These are phyloP conservation scores for Endoconidiophora polonica DNA, from an alignment of 2,329 filamentous ascomycete species.

Conservation along the genomic window DNA sequence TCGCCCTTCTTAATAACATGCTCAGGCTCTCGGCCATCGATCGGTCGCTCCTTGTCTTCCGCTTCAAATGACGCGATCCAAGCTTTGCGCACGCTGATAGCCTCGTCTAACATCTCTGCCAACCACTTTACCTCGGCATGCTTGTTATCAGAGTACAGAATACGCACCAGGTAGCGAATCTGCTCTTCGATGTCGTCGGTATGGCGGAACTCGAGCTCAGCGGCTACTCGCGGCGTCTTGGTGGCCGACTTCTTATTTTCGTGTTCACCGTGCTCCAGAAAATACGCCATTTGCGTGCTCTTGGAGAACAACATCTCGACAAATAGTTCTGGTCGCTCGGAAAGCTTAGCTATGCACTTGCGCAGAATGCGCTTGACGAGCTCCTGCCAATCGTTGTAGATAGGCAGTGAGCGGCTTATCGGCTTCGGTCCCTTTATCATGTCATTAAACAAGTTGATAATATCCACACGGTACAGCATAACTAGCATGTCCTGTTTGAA, in stretches of 20 bases:
- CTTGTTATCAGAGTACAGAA: slow-evolving; percentile 65
- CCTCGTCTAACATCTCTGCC: slow-evolving; percentile 50
- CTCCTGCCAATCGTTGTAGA: slow-evolving; percentile 82
- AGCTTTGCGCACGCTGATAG: slow-evolving; percentile 53
- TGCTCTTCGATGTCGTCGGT: slow-evolving; percentile 52
- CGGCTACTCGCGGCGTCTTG: slow-evolving; percentile 49
- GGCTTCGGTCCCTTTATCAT: slow-evolving; percentile 82
- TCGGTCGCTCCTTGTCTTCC: slow-evolving; percentile 20
- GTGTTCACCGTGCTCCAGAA: slow-evolving; percentile 79
- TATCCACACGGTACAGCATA: slow-evolving; percentile 79
- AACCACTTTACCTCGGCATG: slow-evolving; percentile 66
- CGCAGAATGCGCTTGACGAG: slow-evolving; percentile 70
- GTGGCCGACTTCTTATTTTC: slow-evolving; percentile 55
- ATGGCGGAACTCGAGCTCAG: slow-evolving; percentile 68
- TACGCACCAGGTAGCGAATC: slow-evolving; percentile 63
- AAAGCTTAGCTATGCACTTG: slow-evolving; percentile 66
- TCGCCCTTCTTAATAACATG: slow-evolving; percentile 43
- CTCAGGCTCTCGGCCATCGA: slow-evolving; percentile 2
- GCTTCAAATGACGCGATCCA: slow-evolving; percentile 62
- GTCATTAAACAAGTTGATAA: slow-evolving; percentile 70
- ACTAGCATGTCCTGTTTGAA: slow-evolving; percentile 91
- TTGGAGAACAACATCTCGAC: slow-evolving; percentile 95
- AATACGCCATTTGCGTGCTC: slow-evolving; percentile 64
- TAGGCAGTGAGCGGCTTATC: slow-evolving; percentile 46
- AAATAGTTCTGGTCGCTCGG: slow-evolving; percentile 69